Base-by-base conservation (phyloP, 2,329 filamentous ascomycete species). In the Corniculantispora saksenae region DNA sequence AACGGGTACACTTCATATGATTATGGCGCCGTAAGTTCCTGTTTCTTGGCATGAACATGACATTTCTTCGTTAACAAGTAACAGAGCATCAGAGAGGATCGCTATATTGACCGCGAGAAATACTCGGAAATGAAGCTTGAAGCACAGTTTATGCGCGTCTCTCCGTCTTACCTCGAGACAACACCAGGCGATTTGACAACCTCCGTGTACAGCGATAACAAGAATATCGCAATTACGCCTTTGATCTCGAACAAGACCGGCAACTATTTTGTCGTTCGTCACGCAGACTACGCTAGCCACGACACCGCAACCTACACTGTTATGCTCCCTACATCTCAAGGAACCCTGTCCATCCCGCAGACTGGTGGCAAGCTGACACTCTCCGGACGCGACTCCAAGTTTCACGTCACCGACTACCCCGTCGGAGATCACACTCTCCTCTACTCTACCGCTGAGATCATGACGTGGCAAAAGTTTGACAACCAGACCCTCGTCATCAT, bases 71-170 rank as follows among this genome's bases (percentile, higher is more conserved):
- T 40, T n/a, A 64, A 32, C 47, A 5, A 6, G 6, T 3, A 21
- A 12, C 43, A 75, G 8, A 67, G 67, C 53, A 92, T 94, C 61
- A 82, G 84, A 1, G 92, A 95, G 72, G 87, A 91, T 50, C 84
- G 91, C 27, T 84, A 84, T 1, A 80, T 94, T 3, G 78, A 82
- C 32, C 84, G 91, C 2, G 90, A 93, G 72, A 94, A 94, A 74
- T 94, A 93, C 74, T 89, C 87, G 50, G 91, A 95, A 74, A 80
- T 91, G 29, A 95, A 94, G 72, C 83, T 94, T 1, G 80, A 92
- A 67, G 90, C 86, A 29, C 90, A 92, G 69, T 94, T 94, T 75
- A 75, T 92, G 61, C 89, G 89, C 69, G 89, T 88, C 0, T 91
- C 90, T 0, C 89, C 90, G 0, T 86, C 84, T 0, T 94, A 92